phyloP scores from a whole-genome alignment of 1,284 basidiomycete species.

The Sphaerobolus stellatus region DNA sequence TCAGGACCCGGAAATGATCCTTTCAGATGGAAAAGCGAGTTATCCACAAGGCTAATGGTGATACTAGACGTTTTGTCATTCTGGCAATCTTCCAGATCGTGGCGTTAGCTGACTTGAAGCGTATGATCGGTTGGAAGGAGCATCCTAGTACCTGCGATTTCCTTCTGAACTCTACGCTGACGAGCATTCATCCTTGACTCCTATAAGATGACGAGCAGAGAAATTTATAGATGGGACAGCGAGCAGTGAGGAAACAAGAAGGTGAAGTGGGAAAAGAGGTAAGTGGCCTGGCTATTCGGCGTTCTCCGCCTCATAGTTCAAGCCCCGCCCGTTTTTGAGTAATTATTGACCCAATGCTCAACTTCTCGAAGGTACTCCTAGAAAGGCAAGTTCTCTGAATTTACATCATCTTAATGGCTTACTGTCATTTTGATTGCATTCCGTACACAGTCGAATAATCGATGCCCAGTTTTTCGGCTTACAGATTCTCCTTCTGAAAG shows the following conservation, averaged over 20 bases:
- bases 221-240: not conserved
- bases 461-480: too few relatives aligned
- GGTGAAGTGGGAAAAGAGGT: not conserved
- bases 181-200: slow-evolving; percentile 70
- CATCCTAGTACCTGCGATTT: slow-evolving; percentile 69
- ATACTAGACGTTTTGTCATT: slow-evolving; percentile 89
- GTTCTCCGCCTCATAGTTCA: too few relatives aligned
- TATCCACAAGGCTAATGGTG: slow-evolving; percentile 81
- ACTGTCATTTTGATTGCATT: too few relatives aligned
- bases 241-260: not conserved
- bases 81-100: slow-evolving; percentile 75
- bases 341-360: too few relatives aligned
- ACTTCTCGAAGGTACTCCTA: too few relatives aligned
- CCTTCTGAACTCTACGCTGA: slow-evolving; percentile 87
- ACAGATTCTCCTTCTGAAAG: too few relatives aligned
- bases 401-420: too few relatives aligned
- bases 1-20: slow-evolving; percentile 91
- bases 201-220: not conserved
- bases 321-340: too few relatives aligned
- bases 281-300: not conserved
- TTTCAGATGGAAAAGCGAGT: slow-evolving; percentile 84
- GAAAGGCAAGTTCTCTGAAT: too few relatives aligned
- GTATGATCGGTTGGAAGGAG: not conserved
- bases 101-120: not conserved
- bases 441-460: too few relatives aligned